Evolutionary conservation across 176 grass and related monocot genomes (phyloP).

Genomic region (Oryza glumipatula): DNA sequence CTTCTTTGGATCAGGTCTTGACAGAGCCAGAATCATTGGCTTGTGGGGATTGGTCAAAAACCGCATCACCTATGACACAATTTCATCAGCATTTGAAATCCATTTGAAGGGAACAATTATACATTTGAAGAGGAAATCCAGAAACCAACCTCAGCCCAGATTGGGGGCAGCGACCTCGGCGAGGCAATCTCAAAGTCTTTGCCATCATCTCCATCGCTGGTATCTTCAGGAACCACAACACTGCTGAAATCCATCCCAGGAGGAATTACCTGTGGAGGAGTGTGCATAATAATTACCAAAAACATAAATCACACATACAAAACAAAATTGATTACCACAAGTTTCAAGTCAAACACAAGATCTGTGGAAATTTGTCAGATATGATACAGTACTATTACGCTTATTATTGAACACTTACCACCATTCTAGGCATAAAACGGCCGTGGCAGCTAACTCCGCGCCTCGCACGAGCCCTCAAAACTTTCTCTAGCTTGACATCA

Average conservation of each 20-base stretch:
- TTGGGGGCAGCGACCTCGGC: conserved; percentile 71
- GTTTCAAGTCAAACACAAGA: background rate
- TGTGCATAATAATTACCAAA: background rate
- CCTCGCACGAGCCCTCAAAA: conserved; percentile 62
- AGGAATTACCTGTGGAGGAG: conserved; percentile 81
- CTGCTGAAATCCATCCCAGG: conserved; percentile 99
- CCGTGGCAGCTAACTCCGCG: conserved; percentile 70
- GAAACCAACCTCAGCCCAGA: conserved; percentile 86
- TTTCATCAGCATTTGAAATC: background rate
- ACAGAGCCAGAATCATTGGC: conserved; percentile 90
- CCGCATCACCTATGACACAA: conserved; percentile 65
- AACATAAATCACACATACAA: background rate
- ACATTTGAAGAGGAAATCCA: background rate
- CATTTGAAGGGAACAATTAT: background rate
- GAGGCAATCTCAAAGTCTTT: conserved; percentile 75
- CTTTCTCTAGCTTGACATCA: conserved; percentile 87
- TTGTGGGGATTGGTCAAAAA: conserved; percentile 98
- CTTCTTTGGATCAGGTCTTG: conserved; percentile 94
- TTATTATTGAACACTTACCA: conserved; percentile 55
- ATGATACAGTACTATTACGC: background rate
- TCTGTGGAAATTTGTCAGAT: conserved; percentile 20
- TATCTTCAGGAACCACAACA: conserved; percentile 75
- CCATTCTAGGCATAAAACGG: conserved; percentile 91
- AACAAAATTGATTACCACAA: background rate
- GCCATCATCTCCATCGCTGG: conserved; percentile 65